These are phyloP conservation scores for Cladochytrium replicatum DNA, from an alignment of 192 early-diverging fungal genomes.

Conservation along the genomic window DNA sequence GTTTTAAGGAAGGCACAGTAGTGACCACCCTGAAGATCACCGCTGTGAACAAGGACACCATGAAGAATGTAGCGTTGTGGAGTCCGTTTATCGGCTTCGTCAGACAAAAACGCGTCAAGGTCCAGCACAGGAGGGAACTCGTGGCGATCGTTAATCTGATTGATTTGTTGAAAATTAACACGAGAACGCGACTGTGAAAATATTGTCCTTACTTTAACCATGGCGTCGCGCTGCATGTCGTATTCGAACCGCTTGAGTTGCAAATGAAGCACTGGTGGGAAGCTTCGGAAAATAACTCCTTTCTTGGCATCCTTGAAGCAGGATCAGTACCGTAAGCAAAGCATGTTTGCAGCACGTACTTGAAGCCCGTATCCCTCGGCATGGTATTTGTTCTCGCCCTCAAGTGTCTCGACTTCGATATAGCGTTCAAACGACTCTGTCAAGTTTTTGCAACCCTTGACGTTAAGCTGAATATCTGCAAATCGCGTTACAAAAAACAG, in stretches of 20 bases:
- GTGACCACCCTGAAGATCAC: conserved; percentile 86
- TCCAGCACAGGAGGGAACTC: conserved; percentile 87
- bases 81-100: conserved; percentile 48
- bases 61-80: conserved; percentile 76
- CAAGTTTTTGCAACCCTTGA: conserved; percentile 84
- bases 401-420: conserved; percentile 79
- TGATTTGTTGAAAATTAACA: neutral
- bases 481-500: neutral
- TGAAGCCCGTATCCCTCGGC: conserved; percentile 93
- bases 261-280: conserved; percentile 91
- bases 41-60: conserved; percentile 90
- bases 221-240: conserved; percentile 76
- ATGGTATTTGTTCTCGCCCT: conserved; percentile 93
- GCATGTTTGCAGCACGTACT: neutral
- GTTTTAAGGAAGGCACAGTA: conserved; percentile 89
- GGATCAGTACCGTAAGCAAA: neutral
- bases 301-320: conserved; percentile 72
- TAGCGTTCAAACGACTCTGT: conserved; percentile 87
- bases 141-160: conserved; percentile 87
- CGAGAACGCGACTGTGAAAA: conserved; percentile 3
- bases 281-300: conserved; percentile 85
- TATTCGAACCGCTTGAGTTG: conserved; percentile 98
- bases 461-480: conserved; percentile 90
- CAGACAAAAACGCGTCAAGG: conserved; percentile 65
- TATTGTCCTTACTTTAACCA: conserved; percentile 63